These are phyloP conservation scores for Candida schatavii DNA, from an alignment of 805 yeast species.

Conservation along the genomic window DNA sequence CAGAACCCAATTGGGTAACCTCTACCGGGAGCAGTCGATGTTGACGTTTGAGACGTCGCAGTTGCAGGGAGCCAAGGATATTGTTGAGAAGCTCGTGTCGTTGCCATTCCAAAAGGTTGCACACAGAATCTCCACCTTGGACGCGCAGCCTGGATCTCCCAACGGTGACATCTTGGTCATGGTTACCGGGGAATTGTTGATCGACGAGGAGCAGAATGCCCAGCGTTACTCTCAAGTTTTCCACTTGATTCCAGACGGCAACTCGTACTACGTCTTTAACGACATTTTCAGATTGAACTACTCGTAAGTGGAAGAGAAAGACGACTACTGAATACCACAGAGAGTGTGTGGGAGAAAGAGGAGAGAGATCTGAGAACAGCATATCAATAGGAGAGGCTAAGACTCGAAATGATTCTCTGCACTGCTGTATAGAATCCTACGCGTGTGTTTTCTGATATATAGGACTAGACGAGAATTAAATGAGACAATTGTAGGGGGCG, in stretches of 20 bases:
- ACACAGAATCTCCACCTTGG: constrained; percentile 91
- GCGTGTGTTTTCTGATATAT: too few relatives aligned
- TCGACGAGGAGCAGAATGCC: constrained; percentile 92
- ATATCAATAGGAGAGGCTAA: too few relatives aligned
- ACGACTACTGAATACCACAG: too few relatives aligned
- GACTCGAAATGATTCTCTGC: too few relatives aligned
- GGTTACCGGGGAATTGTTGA: constrained; percentile 93
- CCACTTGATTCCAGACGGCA: constrained; percentile 92
- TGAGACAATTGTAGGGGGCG: too few relatives aligned
- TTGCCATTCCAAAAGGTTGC: constrained; percentile 91
- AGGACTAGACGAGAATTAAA: too few relatives aligned
- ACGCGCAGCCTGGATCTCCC: constrained; percentile 97
- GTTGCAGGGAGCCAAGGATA: constrained; percentile 89
- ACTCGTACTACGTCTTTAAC: constrained; percentile 90
- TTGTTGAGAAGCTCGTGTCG: constrained; percentile 85
- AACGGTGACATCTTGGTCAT: constrained; percentile 89
- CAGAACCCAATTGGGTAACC: constrained; percentile 86
- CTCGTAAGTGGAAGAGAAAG: too few relatives aligned
- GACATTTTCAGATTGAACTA: constrained; percentile 96
- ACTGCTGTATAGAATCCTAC: too few relatives aligned
- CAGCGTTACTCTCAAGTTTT: constrained; percentile 97
- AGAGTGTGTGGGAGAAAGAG: too few relatives aligned
- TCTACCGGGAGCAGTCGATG: constrained; percentile 97
- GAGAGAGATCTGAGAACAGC: too few relatives aligned
- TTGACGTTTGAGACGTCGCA: constrained; percentile 93